A percentile compares a stretch with the other conserved stretches of the same genome.
Evolutionary conservation across 768 basidiomycete genomes (phyloP).

Genomic region (Pleurotus sapidus): DNA sequence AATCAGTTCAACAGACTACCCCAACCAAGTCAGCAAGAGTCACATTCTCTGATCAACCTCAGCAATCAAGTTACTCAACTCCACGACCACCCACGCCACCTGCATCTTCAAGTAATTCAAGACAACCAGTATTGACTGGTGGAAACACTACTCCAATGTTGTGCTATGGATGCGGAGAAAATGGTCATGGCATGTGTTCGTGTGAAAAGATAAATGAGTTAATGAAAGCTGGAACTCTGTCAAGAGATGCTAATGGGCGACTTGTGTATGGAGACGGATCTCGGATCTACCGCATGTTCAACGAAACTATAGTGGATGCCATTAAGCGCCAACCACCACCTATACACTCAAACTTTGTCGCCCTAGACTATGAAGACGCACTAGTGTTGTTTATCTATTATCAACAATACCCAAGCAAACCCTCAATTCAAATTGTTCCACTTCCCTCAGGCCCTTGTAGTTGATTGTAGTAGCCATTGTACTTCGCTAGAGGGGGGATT

Average conservation of each 20-base stretch:
- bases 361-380: not conserved
- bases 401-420: no score
- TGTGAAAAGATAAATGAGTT: not conserved
- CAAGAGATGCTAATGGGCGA: not conserved
- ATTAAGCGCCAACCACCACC: not conserved
- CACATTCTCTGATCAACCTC: no score
- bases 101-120: not conserved
- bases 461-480: no score
- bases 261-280: not conserved
- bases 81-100: not conserved
- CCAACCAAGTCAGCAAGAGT: not conserved
- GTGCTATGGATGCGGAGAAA: conserved; percentile 1
- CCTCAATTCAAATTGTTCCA: no score
- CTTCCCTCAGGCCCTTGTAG: no score
- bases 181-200: not conserved
- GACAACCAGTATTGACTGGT: not conserved
- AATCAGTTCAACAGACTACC: no score
- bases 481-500: no score
- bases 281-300: not conserved
- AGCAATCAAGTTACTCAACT: not conserved
- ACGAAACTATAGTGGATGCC: not conserved
- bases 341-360: not conserved
- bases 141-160: not conserved
- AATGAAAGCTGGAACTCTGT: not conserved
- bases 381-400: no score